A percentile compares a stretch with the other conserved stretches of the same genome.
These are phyloP conservation scores for Datisca glomerata DNA, from an alignment of 306 rosid genomes.

Conservation along the genomic window DNA sequence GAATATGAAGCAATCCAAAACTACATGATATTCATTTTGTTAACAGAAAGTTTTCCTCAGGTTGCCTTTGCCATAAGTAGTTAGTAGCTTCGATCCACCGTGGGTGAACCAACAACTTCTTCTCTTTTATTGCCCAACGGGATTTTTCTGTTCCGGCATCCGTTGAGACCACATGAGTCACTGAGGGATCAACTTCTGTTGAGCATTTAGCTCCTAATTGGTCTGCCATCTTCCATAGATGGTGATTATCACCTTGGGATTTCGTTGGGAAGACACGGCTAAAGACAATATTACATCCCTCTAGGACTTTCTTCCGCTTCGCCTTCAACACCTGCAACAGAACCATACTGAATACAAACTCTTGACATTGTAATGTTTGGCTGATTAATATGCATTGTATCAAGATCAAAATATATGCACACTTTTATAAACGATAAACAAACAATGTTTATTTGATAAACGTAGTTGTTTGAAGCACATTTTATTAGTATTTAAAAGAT, in stretches of 20 bases:
- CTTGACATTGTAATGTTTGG: no score
- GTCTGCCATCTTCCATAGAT: conserved; percentile 67
- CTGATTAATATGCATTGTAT: no score
- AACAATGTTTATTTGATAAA: no score
- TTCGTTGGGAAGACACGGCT: conserved; percentile 45
- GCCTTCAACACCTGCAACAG: conserved; percentile 42
- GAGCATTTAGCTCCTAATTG: conserved; percentile 73
- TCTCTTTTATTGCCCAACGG: conserved; percentile 61
- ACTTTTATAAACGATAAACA: no score
- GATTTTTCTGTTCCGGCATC: conserved; percentile 81
- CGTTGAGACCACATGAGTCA: conserved; percentile 67
- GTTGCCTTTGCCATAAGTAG: conserved; percentile 62
- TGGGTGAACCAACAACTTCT: conserved; percentile 70
- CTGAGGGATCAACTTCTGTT: conserved; percentile 38
- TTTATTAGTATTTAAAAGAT: not conserved
- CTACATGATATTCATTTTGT: not conserved
- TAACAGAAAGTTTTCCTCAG: conserved; percentile 48
- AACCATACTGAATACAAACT: no score
- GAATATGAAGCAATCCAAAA: not conserved
- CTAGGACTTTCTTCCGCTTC: conserved; percentile 31
- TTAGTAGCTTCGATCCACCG: conserved; percentile 77
- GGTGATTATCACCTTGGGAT: conserved; percentile 31
- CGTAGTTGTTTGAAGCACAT: no score
- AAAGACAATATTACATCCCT: conserved; percentile 54
- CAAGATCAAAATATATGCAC: no score